These are phyloP conservation scores for Diddensiella santjacobensis DNA, from an alignment of 805 yeast species.

Conservation along the genomic window DNA sequence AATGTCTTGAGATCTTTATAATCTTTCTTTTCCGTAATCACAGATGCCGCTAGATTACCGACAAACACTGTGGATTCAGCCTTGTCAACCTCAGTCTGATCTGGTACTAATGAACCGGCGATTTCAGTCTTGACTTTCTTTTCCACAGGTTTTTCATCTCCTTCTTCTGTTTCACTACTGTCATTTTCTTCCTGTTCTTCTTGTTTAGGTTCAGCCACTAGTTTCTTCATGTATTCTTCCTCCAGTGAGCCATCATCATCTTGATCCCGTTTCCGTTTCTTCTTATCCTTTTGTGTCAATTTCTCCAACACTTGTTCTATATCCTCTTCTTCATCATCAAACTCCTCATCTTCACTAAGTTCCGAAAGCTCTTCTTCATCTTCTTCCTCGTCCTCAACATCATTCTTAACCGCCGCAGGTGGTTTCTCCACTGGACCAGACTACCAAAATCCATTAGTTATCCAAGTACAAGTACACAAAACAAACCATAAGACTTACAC, in stretches of 20 bases:
- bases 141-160: slow-evolving; percentile 27
- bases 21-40: slow-evolving; percentile 57
- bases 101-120: slow-evolving; percentile 44
- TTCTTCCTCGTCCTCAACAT: slow-evolving; percentile 19
- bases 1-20: slow-evolving; percentile 62
- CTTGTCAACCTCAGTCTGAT: slow-evolving; percentile 70
- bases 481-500: slow-evolving; percentile 1
- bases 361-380: slow-evolving; percentile 32
- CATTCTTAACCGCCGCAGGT: slow-evolving; percentile 3
- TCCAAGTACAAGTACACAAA: too few species aligned
- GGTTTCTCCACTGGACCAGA: slow-evolving; percentile 9
- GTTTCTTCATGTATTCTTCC: slow-evolving; percentile 48
- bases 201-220: slow-evolving; percentile 32
- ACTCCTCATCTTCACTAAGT: slow-evolving; percentile 9
- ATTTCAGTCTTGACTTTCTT: slow-evolving; percentile 12
- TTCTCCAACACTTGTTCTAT: slow-evolving; percentile 22
- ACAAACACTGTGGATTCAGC: slow-evolving; percentile 84
- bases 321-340: slow-evolving; percentile 26
- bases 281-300: slow-evolving; percentile 27
- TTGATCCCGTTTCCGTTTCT: slow-evolving; percentile 31
- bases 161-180: slow-evolving; percentile 23
- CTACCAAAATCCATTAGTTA: too few species aligned
- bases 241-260: slow-evolving; percentile 53
- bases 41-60: slow-evolving; percentile 72
- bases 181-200: slow-evolving; percentile 17